These are phyloP conservation scores for Mucor racemosus DNA, from an alignment of 371 early-diverging fungal genomes.

Conservation along the genomic window DNA sequence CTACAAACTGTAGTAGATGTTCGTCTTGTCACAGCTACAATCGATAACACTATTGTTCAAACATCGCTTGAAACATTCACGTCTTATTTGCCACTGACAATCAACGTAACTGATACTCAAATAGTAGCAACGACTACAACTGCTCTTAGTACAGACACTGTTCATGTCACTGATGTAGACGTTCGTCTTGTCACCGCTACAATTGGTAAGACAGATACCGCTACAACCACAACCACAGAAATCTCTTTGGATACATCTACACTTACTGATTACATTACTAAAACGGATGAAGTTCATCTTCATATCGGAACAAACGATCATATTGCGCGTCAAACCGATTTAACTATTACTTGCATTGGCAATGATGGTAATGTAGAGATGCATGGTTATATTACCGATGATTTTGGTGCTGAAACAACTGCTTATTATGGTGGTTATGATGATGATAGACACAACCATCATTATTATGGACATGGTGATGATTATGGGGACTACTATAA, in stretches of 20 bases:
- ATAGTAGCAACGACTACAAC: not conserved
- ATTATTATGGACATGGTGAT: not conserved
- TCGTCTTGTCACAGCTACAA: conserved; percentile 3
- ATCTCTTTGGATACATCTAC: not conserved
- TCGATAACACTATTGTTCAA: not conserved
- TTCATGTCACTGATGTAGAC: not conserved
- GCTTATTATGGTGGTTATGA: not conserved
- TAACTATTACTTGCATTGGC: conserved; percentile 14
- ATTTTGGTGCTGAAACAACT: not conserved
- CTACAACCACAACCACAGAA: not conserved
- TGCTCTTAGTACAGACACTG: not conserved
- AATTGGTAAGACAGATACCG: not conserved
- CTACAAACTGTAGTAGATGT: not conserved
- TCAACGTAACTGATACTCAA: conserved; percentile 6
- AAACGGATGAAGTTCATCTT: conserved; percentile 2
- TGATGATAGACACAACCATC: not conserved
- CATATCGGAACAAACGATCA: conserved; percentile 15
- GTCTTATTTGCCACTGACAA: not conserved
- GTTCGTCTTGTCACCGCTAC: conserved; percentile 11
- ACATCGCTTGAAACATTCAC: not conserved
- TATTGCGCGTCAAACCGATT: not conserved
- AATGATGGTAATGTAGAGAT: conserved; percentile 8
- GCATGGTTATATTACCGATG: conserved; percentile 11
- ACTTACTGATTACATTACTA: not conserved
- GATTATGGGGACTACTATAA: not conserved